Conservation (phyloP, 176 grass and related monocot species). For the Poa annua region DNA sequence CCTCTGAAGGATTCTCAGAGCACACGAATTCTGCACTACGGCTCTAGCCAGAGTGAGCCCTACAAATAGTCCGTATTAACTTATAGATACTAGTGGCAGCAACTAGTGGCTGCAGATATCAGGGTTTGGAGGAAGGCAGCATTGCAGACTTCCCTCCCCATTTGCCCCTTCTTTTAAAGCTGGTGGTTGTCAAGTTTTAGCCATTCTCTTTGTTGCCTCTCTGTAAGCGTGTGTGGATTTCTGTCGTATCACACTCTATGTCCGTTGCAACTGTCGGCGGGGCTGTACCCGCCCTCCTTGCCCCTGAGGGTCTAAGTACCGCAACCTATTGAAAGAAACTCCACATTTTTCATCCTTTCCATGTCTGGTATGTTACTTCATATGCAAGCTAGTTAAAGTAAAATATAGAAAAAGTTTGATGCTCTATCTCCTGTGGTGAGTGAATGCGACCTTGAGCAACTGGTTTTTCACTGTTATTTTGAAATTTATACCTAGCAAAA, state of each 20-base stretch:
- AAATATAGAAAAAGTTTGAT: constrained; percentile 41
- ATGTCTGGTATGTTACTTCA: constrained; percentile 23
- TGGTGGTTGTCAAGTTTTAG: constrained; percentile 53
- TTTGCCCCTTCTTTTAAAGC: constrained; percentile 74
- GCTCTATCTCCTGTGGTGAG: constrained; percentile 43
- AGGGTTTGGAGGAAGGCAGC: constrained; percentile 58
- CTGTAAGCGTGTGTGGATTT: constrained; percentile 46
- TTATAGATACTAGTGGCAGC: constrained; percentile 34
- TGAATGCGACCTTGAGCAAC: constrained; percentile 29
- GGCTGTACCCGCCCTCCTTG: constrained; percentile 29
- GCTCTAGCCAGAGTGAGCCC: constrained; percentile 37
- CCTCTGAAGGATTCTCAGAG: constrained; percentile 23
- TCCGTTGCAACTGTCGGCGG: constrained; percentile 55
- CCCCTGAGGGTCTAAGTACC: constrained; percentile 29
- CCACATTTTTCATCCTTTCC: constrained; percentile 32
- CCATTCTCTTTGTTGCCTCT: constrained; percentile 43
- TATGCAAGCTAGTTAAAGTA: constrained; percentile 44
- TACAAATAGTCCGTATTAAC: constrained; percentile 33
- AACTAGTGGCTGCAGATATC: constrained; percentile 54
- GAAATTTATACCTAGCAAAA: constrained; percentile 30
- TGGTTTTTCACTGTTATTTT: constrained; percentile 26
- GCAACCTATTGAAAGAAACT: constrained; percentile 35
- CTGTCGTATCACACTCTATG: constrained; percentile 43
- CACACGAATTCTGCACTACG: constrained; percentile 8
- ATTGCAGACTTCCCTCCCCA: constrained; percentile 58